Conservation (phyloP, 192 early-diverging fungal genomes). For the Pilobolus umbonatus region DNA sequence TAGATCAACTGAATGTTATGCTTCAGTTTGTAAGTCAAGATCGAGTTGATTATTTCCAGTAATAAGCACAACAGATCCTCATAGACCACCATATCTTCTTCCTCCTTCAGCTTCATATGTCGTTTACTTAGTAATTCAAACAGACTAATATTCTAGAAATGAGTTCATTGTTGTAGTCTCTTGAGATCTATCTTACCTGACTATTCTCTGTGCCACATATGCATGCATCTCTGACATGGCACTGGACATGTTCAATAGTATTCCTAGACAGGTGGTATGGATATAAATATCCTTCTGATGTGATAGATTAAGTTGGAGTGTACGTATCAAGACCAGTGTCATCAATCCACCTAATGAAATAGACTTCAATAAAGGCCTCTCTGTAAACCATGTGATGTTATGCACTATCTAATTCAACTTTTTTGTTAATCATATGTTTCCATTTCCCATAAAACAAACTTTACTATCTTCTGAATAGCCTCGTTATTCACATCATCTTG, state of each 20-base stretch:
- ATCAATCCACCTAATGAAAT: constrained; percentile 65
- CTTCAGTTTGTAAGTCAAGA: constrained; percentile 54
- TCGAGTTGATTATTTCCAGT: constrained; percentile 69
- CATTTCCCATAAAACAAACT: background rate
- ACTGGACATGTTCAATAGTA: constrained; percentile 60
- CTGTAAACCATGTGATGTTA: constrained; percentile 67
- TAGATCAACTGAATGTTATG: constrained; percentile 68
- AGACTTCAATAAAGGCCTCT: constrained; percentile 53
- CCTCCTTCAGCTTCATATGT: constrained; percentile 53
- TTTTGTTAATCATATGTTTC: background rate
- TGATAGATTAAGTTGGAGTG: constrained; percentile 63
- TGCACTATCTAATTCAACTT: constrained; percentile 42
- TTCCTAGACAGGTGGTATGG: constrained; percentile 61
- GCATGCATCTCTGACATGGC: constrained; percentile 56
- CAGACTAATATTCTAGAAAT: constrained; percentile 34
- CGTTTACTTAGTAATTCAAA: constrained; percentile 64
- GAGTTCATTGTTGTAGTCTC: background rate
- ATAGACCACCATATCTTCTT: constrained; percentile 52
- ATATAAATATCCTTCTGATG: constrained; percentile 67
- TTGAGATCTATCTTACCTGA: constrained; percentile 39
- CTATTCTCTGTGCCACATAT: constrained; percentile 65
- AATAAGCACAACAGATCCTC: constrained; percentile 60
- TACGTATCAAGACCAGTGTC: constrained; percentile 59
- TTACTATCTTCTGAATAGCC: constrained; percentile 67
- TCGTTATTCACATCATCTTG: constrained; percentile 72